Conservation (phyloP, 2,329 filamentous ascomycete genomes). For the Neonectria hederae region DNA sequence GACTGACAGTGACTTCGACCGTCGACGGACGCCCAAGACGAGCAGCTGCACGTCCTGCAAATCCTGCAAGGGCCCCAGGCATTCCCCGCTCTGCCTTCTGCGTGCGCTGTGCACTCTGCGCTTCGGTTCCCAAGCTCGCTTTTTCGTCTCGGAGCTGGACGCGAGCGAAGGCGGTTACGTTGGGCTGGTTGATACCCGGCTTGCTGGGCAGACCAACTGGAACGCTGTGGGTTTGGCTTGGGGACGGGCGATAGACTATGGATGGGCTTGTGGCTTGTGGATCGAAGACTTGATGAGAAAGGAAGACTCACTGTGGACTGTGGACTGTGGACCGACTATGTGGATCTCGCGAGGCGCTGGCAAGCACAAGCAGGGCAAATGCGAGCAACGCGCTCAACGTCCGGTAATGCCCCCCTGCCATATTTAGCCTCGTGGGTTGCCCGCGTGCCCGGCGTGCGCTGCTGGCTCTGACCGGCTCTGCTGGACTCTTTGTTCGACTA, state of each 20-base stretch:
- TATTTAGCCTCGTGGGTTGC: conserved; percentile 43
- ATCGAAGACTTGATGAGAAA: not conserved
- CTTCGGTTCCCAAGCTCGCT: not conserved
- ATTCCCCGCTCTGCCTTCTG: conserved; percentile 27
- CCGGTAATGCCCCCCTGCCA: conserved; percentile 36
- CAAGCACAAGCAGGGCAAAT: conserved; percentile 16
- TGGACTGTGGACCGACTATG: conserved; percentile 16
- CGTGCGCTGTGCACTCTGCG: conserved; percentile 16
- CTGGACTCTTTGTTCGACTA: conserved; percentile 10
- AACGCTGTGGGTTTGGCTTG: conserved; percentile 9
- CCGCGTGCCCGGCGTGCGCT: conserved; percentile 36
- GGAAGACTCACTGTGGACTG: not conserved
- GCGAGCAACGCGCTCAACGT: conserved; percentile 33
- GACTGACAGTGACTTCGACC: conserved; percentile 2
- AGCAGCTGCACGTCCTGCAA: conserved; percentile 35
- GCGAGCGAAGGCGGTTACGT: conserved; percentile 18
- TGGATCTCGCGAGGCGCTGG: conserved; percentile 29
- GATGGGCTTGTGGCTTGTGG: not conserved
- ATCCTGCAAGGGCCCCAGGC: conserved; percentile 24
- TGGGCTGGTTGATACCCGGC: conserved; percentile 14
- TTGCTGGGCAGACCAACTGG: not conserved
- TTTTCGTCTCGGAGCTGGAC: conserved; percentile 2
- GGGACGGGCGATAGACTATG: conserved; percentile 4
- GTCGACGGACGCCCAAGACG: conserved; percentile 29
- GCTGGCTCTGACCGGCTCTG: conserved; percentile 6